A percentile compares a stretch with the other conserved stretches of the same genome.
phyloP scores from a whole-genome alignment of 1,139 yeast species.

The Zygoascus hellenicus region DNA sequence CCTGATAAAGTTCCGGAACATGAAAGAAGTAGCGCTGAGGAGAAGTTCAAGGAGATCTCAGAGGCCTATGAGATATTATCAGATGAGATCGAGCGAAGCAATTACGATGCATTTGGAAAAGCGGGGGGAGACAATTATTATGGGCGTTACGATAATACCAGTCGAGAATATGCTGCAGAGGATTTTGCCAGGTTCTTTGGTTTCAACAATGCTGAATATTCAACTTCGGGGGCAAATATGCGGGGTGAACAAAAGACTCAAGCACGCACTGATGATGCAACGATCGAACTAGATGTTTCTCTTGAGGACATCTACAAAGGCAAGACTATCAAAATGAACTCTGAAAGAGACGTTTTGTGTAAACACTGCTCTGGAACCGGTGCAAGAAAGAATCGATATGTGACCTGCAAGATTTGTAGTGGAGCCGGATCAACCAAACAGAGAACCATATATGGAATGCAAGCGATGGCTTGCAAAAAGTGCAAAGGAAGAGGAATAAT shows the following conservation, averaged over 20 bases:
- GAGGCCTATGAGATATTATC: constrained; percentile 73
- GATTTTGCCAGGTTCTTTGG: constrained; percentile 69
- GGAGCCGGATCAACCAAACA: constrained; percentile 65
- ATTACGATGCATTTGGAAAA: constrained; percentile 53
- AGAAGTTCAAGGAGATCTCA: constrained; percentile 65
- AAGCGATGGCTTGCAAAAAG: constrained; percentile 57
- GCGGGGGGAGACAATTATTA: constrained; percentile 11
- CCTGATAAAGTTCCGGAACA: constrained; percentile 72
- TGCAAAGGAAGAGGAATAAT: constrained; percentile 72
- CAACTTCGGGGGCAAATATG: constrained; percentile 15
- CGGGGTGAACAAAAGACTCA: constrained; percentile 10
- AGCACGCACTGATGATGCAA: constrained; percentile 58
- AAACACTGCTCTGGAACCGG: constrained; percentile 69
- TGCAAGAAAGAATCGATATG: constrained; percentile 52
- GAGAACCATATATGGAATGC: constrained; percentile 67
- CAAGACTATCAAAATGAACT: constrained; percentile 66
- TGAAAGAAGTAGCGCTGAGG: constrained; percentile 61
- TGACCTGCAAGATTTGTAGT: constrained; percentile 59
- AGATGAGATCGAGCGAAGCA: constrained; percentile 50
- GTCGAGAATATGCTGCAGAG: constrained; percentile 42
- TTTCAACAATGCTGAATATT: constrained; percentile 16
- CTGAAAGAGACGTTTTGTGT: constrained; percentile 71
- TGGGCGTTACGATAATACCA: constrained; percentile 19
- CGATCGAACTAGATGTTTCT: constrained; percentile 55
- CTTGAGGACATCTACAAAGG: constrained; percentile 79